Percentiles rank a stretch among this genome's conserved stretches.
These are phyloP conservation scores for Cryptococcus neoformans DNA, from an alignment of 1,284 basidiomycete species.

Conservation along the genomic window DNA sequence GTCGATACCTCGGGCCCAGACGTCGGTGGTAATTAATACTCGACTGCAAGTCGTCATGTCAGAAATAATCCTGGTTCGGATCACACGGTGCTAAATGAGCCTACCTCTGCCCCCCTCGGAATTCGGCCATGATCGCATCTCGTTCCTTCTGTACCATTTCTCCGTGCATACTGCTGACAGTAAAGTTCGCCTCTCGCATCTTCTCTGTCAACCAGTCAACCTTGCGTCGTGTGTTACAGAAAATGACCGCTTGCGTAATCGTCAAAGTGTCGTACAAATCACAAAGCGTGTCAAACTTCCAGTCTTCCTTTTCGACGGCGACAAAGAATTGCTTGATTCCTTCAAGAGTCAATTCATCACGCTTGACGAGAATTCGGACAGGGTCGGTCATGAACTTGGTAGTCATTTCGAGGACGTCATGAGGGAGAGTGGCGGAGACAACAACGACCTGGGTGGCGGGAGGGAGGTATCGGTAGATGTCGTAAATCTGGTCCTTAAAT, in stretches of 20 bases:
- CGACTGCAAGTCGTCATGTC: constrained; percentile 55
- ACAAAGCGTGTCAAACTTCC: constrained; percentile 99
- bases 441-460: constrained; percentile 98
- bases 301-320: constrained; percentile 99
- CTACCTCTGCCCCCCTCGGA: constrained; percentile 88
- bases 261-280: constrained; percentile 98
- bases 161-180: constrained; percentile 89
- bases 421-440: constrained; percentile 91
- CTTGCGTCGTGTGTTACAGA: constrained; percentile 99
- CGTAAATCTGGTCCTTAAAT: constrained; percentile 99
- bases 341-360: constrained; percentile 98
- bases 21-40: constrained; percentile 94
- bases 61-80: background rate
- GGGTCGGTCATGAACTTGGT: constrained; percentile 99
- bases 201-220: constrained; percentile 99
- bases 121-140: constrained; percentile 98
- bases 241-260: constrained; percentile 99
- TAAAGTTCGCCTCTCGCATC: constrained; percentile 95
- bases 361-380: constrained; percentile 97
- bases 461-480: constrained; percentile 97
- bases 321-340: constrained; percentile 99
- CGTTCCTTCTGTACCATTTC: constrained; percentile 99
- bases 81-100: constrained; percentile 39
- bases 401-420: constrained; percentile 99
- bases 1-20: constrained; percentile 98